These are phyloP conservation scores for Candida yuanshanica DNA, from an alignment of 805 yeast species.

Conservation along the genomic window DNA sequence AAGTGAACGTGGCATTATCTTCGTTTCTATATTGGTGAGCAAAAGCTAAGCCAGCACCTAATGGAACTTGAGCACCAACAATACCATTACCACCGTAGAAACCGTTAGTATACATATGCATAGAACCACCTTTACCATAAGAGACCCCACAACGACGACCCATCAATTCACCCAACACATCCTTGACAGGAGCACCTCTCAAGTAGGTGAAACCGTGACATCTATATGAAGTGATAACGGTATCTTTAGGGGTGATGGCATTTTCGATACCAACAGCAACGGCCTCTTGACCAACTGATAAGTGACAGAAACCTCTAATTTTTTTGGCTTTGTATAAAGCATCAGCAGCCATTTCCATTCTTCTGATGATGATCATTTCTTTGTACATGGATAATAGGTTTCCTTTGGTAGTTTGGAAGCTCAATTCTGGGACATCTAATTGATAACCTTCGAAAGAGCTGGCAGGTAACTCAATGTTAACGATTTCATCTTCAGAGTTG, in stretches of 20 bases:
- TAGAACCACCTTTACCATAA: constrained; percentile 98
- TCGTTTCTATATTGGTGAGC: constrained; percentile 93
- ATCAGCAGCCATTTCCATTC: constrained; percentile 99
- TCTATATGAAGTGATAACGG: constrained; percentile 94
- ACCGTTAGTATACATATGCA: constrained; percentile 96
- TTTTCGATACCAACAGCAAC: constrained; percentile 97
- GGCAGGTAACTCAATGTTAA: constrained; percentile 63
- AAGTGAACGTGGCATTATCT: constrained; percentile 72
- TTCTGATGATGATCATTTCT: constrained; percentile 89
- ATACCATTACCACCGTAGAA: constrained; percentile 99
- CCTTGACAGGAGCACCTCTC: constrained; percentile 91
- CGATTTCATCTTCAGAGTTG: constrained; percentile 22
- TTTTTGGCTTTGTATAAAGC: constrained; percentile 97
- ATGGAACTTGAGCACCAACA: constrained; percentile 98
- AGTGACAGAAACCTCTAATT: constrained; percentile 98
- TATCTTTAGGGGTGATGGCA: constrained; percentile 80
- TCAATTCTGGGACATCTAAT: constrained; percentile 65
- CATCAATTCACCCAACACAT: constrained; percentile 91
- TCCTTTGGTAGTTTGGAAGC: constrained; percentile 74
- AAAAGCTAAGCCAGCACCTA: constrained; percentile 97
- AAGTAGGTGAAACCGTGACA: constrained; percentile 98
- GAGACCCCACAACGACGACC: constrained; percentile 95
- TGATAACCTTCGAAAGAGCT: constrained; percentile 81
- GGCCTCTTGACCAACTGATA: constrained; percentile 98
- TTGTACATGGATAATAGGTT: constrained; percentile 88